phyloP scores from a whole-genome alignment of 176 grass and related monocot species.

The Elymus sibiricus region DNA sequence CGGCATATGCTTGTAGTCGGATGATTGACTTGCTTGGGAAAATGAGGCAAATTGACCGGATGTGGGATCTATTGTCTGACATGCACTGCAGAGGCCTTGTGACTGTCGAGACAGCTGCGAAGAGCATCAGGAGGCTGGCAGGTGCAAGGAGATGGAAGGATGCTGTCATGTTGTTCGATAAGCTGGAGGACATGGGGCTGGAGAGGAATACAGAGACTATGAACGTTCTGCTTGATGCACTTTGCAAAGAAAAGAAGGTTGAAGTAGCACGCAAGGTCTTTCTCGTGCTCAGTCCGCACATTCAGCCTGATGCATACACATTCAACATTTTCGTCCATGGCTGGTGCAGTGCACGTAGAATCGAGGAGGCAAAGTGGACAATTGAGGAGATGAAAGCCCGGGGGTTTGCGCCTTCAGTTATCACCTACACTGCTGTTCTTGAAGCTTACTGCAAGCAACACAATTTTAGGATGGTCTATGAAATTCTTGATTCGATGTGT shows the following conservation, averaged over 20 bases:
- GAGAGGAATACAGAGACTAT: slow-evolving; percentile 61
- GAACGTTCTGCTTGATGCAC: slow-evolving; percentile 76
- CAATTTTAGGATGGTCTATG: slow-evolving; percentile 61
- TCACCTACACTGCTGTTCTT: slow-evolving; percentile 71
- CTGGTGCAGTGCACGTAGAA: slow-evolving; percentile 62
- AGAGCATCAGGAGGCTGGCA: slow-evolving; percentile 79
- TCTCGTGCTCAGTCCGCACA: slow-evolving; percentile 47
- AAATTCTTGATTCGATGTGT: slow-evolving; percentile 80
- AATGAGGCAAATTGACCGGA: slow-evolving; percentile 68
- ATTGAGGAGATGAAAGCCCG: slow-evolving; percentile 61
- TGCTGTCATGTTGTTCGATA: slow-evolving; percentile 51
- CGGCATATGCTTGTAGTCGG: slow-evolving; percentile 50
- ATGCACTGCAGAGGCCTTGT: slow-evolving; percentile 47
- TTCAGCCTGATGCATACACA: slow-evolving; percentile 61
- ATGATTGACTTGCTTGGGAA: slow-evolving; percentile 89
- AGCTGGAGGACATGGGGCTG: slow-evolving; percentile 62
- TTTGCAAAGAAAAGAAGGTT: slow-evolving; percentile 86
- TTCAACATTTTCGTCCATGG: slow-evolving; percentile 92
- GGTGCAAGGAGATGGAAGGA: slow-evolving; percentile 77
- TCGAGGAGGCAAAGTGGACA: slow-evolving; percentile 81
- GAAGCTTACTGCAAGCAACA: slow-evolving; percentile 73
- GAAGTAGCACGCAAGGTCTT: slow-evolving; percentile 61
- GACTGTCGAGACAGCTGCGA: slow-evolving; percentile 58
- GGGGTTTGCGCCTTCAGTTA: slow-evolving; percentile 61
- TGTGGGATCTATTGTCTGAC: slow-evolving; percentile 73